Evolutionary conservation across 2,329 filamentous ascomycete species (phyloP).

Genomic region (Colletotrichum kahawae): DNA sequence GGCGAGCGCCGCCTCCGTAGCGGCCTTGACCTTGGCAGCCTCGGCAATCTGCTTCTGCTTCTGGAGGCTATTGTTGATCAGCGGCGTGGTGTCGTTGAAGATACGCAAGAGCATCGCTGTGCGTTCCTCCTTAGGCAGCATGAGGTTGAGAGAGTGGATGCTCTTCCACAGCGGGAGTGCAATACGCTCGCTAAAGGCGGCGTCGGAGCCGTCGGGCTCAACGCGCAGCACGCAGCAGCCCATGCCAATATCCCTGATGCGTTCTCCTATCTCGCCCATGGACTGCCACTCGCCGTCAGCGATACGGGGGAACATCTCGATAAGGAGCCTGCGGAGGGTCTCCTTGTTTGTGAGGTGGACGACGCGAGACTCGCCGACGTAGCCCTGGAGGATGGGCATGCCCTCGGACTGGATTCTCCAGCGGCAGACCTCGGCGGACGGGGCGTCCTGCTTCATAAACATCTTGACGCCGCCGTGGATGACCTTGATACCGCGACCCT

Average conservation of each 20-base stretch:
- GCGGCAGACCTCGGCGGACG: conserved; percentile 82
- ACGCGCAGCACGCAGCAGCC: conserved; percentile 91
- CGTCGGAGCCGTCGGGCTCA: conserved; percentile 71
- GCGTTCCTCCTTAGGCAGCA: conserved; percentile 97
- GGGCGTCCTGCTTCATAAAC: conserved; percentile 97
- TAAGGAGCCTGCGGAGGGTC: conserved; percentile 81
- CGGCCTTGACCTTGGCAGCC: conserved; percentile 39
- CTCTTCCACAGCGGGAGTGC: conserved; percentile 94
- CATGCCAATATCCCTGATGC: conserved; percentile 79
- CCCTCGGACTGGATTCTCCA: conserved; percentile 98
- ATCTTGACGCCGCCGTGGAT: conserved; percentile 97
- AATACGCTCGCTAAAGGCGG: conserved; percentile 74
- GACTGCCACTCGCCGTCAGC: conserved; percentile 74
- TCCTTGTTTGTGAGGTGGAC: conserved; percentile 77
- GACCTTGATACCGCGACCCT: conserved; percentile 91
- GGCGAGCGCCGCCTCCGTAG: conserved; percentile 25
- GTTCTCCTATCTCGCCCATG: conserved; percentile 87
- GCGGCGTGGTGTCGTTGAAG: conserved; percentile 86
- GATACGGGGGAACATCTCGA: conserved; percentile 97
- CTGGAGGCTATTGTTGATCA: conserved; percentile 72
- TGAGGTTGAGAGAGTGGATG: conserved; percentile 89
- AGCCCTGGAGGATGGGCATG: conserved; percentile 87
- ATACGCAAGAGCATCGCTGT: conserved; percentile 89
- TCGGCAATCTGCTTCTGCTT: conserved; percentile 43
- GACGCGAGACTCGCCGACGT: conserved; percentile 80